Evolutionary conservation across 306 rosid genomes (phyloP), one percentile per base, ranked within the genome.

Genomic region (Canavalia ensiformis): DNA sequence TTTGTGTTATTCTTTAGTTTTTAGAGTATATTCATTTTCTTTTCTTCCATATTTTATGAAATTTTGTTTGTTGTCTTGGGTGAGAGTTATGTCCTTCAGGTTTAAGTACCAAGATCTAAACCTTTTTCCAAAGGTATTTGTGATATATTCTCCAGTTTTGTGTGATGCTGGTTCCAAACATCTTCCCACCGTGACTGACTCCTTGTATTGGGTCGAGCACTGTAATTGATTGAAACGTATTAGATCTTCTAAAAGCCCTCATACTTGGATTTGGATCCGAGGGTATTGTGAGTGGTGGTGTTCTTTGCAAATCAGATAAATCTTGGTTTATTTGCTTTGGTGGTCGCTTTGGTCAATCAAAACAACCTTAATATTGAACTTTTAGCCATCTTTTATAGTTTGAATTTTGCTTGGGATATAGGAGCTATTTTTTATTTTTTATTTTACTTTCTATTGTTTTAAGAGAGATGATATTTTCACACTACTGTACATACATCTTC

Each of bases 1-100:
- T 71, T 72, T 33, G 55, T 73, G 47, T 41, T 66, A 80, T 87
- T 84, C 56, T 80, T 80, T 82, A 6, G n/a, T 46, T 62, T 58
- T 75, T 9, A 11, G 37, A 59, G 54, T 29, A 47, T 82, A 80
- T 73, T 83, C 31, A 39, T 84, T 71, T 69, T 50, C 55, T 62
- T 58, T 51, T 58, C 9, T 51, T 78, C 18, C 35, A 7, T 35
- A 29, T 58, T 18, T 18, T 31, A 45, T 82, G 47, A 72, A 81
- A 70, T 78, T 81, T 58, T 75, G 80, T 7, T 52, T 55, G 28
- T 50, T 39, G 72, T 75, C 75, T 44, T 84, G 75, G 86, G 70
- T 47, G 75, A 68, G 79, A 44, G 59, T 41, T 59, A 71, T 70
- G 60, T 42, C 10, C 29, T 66, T 57, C 52, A 58, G 84, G 58